These are phyloP conservation scores for Digitaria exilis DNA, from an alignment of 202 grass and related monocot genomes.

Conservation along the genomic window DNA sequence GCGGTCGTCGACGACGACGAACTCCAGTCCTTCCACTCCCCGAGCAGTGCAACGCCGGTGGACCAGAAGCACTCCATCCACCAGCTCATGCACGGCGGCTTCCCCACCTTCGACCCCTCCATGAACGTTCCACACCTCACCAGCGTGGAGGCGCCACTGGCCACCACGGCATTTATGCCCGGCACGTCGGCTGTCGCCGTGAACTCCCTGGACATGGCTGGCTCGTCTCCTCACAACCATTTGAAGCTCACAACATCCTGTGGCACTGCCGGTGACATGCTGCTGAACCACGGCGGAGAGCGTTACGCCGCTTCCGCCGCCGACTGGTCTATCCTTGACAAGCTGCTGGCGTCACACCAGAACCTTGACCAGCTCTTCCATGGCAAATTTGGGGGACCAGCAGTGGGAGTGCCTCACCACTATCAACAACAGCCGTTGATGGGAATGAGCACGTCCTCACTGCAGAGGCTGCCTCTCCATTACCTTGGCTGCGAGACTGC, in stretches of 20 bases:
- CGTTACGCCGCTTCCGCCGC: slow-evolving; percentile 40
- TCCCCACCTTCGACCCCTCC: slow-evolving; percentile 43
- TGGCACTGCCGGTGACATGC: slow-evolving; percentile 18
- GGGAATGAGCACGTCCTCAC: slow-evolving; percentile 50
- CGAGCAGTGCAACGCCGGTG: not conserved
- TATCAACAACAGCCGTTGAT: slow-evolving; percentile 56
- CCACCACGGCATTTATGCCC: slow-evolving; percentile 30
- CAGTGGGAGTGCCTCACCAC: slow-evolving; percentile 19
- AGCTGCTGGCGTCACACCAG: slow-evolving; percentile 80
- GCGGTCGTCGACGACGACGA: slow-evolving; percentile 50
- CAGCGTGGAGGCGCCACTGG: slow-evolving; percentile 40
- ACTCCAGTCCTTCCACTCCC: slow-evolving; percentile 33
- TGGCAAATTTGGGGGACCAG: slow-evolving; percentile 44
- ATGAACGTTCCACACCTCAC: slow-evolving; percentile 83
- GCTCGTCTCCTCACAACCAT: slow-evolving; percentile 48
- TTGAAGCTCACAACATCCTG: slow-evolving; percentile 54
- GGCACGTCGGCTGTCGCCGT: slow-evolving; percentile 8
- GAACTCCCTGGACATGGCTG: slow-evolving; percentile 52
- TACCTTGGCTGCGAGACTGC: slow-evolving; percentile 47
- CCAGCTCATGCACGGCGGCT: slow-evolving; percentile 48
- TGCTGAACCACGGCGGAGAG: slow-evolving; percentile 20
- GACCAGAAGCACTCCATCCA: slow-evolving; percentile 57
- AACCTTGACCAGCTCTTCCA: slow-evolving; percentile 82
- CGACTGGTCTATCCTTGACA: slow-evolving; percentile 95
- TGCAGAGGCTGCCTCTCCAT: slow-evolving; percentile 64